Percentiles rank a stretch among this genome's conserved stretches.
Conservation (phyloP, 202 grass and related monocot genomes). For the Saccharum hybrid region DNA sequence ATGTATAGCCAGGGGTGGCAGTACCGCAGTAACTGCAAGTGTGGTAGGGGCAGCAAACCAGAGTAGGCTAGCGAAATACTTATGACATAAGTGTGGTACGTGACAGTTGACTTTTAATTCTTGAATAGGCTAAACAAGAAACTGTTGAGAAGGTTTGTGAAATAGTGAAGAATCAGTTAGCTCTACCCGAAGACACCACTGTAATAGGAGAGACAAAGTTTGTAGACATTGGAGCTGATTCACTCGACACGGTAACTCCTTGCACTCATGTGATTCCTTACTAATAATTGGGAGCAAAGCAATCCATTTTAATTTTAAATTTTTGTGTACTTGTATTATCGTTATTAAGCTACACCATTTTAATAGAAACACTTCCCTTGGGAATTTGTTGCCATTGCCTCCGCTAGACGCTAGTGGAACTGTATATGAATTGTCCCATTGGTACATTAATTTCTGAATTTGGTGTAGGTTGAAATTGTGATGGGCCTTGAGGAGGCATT, state of each 20-base stretch:
- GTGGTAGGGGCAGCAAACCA: too few species aligned
- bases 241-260: constrained; percentile 66
- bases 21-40: too few species aligned
- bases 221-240: constrained; percentile 60
- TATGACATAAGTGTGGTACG: too few species aligned
- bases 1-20: too few species aligned
- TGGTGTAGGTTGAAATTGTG: constrained; percentile 56
- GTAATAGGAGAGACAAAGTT: constrained; percentile 58
- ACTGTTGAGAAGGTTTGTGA: constrained; percentile 58
- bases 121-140: constrained; percentile 58
- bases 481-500: constrained; percentile 72
- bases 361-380: not conserved
- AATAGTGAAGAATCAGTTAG: constrained; percentile 68
- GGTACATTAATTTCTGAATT: not conserved
- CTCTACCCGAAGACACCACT: constrained; percentile 35
- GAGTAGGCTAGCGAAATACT: too few species aligned
- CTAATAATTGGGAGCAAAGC: not conserved
- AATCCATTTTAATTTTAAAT: too few species aligned
- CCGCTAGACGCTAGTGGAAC: not conserved
- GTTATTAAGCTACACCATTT: not conserved
- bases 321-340: too few species aligned
- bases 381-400: not conserved
- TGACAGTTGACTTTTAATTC: constrained; percentile 24
- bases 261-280: not conserved
- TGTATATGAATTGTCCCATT: not conserved